Evolutionary conservation across 495 filamentous ascomycete species (phyloP), one percentile per base, ranked within the genome.

Genomic region (Penicillium taxi): DNA sequence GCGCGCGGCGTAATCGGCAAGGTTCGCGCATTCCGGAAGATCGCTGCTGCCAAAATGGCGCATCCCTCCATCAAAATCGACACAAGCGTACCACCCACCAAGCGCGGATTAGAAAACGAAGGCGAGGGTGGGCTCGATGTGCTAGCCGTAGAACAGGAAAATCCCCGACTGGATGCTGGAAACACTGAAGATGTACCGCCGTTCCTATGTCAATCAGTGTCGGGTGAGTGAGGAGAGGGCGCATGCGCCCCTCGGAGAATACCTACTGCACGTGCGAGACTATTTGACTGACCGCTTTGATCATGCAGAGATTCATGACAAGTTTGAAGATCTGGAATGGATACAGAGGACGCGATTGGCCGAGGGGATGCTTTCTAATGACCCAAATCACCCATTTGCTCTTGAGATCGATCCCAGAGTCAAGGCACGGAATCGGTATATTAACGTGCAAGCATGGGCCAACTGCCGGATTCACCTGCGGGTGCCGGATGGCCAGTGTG

Each of bases 361-460:
- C 17, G 63, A 66, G 35, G 63, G 57, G 4, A 26, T 41, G 36
- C 34, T 50, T 36, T 56, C 61, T 25, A 61, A 61, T 33, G 67
- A 62, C 44, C 61, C 53, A 19, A 52, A 52, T 34, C 65, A 67
- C 42, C 67, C 51, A 18, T 70, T 53, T 54, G 63, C 80, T 39
- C 65, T 78, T 47, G 58, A 81, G 52, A 44, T 43, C 52, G 55
- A 67, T 41, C 55, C 73, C 35, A 42, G 67, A 42, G 56, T 81
- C 55, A 64, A 58, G 32, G 56, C 46, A 45, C 72, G 84, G 33
- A 87, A 95, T 59, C 75, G 89, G 22, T 95, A 94, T 59, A 51
- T 70, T 33, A 93, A 96, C 53, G 81, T 96, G 27, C 80, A 86
- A 40, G 84, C 88, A 0, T 96, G 79, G 78, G 76, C 77, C 37